These are phyloP conservation scores for Amphichorda felina DNA, from an alignment of 2,329 filamentous ascomycete genomes.

Conservation along the genomic window DNA sequence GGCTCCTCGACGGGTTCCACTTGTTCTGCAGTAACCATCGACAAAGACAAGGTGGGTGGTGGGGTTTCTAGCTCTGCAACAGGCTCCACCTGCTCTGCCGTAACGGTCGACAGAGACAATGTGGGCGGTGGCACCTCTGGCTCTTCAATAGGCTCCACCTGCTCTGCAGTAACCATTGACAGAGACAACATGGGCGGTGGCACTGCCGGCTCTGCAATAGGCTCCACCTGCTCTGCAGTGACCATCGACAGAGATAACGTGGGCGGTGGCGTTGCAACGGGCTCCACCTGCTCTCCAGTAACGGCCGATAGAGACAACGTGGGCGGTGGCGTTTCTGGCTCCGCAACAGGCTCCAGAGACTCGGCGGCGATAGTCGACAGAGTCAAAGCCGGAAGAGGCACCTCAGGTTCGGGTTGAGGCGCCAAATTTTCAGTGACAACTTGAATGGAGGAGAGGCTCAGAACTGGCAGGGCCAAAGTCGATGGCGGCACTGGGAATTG, in stretches of 20 bases:
- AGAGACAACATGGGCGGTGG: slow-evolving; percentile 21
- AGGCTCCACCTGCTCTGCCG: slow-evolving; percentile 12
- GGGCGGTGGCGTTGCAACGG: slow-evolving; percentile 12
- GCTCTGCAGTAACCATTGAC: slow-evolving; percentile 24
- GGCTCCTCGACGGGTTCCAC: slow-evolving; percentile 15
- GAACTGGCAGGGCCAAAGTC: slow-evolving; percentile 18
- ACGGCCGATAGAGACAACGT: slow-evolving; percentile 25
- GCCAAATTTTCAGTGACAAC: slow-evolving; percentile 25
- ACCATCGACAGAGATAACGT: slow-evolving; percentile 10
- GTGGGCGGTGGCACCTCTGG: slow-evolving; percentile 13
- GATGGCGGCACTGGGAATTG: slow-evolving; percentile 42
- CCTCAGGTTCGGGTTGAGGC: slow-evolving; percentile 24
- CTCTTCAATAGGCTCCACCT: slow-evolving; percentile 14
- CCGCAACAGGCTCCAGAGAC: slow-evolving; percentile 13
- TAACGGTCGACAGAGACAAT: slow-evolving; percentile 10
- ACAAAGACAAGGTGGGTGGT: slow-evolving; percentile 22
- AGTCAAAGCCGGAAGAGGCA: slow-evolving; percentile 12
- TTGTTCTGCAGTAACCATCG: slow-evolving; percentile 23
- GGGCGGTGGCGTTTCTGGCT: slow-evolving; percentile 17
- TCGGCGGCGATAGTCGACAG: slow-evolving; percentile 16
- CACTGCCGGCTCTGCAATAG: slow-evolving; percentile 15
- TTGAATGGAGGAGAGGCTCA: slow-evolving; percentile 32
- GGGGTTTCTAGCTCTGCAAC: slow-evolving; percentile 16
- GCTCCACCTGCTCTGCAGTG: slow-evolving; percentile 12
- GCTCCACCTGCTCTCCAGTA: slow-evolving; percentile 18